Percentiles rank a stretch among this genome's conserved stretches.
Conservation (phyloP, 148 eudicot species). For the Chenopodium album region DNA sequence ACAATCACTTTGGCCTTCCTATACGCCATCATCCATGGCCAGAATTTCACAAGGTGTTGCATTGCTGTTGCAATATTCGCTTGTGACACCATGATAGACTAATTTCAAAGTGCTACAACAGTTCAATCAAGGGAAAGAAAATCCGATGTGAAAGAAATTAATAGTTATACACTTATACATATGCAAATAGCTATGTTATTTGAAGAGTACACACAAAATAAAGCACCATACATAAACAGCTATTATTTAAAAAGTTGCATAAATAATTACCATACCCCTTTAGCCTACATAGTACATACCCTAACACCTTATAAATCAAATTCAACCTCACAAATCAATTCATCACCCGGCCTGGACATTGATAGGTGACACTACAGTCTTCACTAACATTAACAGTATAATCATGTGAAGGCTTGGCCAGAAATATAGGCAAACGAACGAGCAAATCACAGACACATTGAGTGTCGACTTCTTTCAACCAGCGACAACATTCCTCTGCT, state of each 20-base stretch:
- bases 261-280: slow-evolving; percentile 17
- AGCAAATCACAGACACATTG: slow-evolving; percentile 68
- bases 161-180: neutral
- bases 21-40: neutral
- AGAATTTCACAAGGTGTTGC: neutral
- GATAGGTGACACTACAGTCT: slow-evolving; percentile 46
- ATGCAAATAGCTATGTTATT: slow-evolving; percentile 2
- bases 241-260: slow-evolving; percentile 16
- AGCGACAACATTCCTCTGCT: slow-evolving; percentile 62
- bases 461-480: slow-evolving; percentile 57
- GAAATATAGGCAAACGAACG: slow-evolving; percentile 53
- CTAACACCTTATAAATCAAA: slow-evolving; percentile 7
- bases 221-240: neutral
- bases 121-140: neutral
- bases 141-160: neutral
- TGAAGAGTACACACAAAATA: slow-evolving; percentile 19
- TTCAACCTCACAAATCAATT: slow-evolving; percentile 10
- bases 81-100: neutral
- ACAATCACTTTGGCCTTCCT: neutral
- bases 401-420: slow-evolving; percentile 55
- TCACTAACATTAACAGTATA: slow-evolving; percentile 47
- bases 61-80: neutral
- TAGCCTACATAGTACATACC: slow-evolving; percentile 21
- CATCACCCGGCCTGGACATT: slow-evolving; percentile 50
- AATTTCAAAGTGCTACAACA: neutral